phyloP scores from a whole-genome alignment of 495 filamentous ascomycete genomes.

The Penicillium turbatum region DNA sequence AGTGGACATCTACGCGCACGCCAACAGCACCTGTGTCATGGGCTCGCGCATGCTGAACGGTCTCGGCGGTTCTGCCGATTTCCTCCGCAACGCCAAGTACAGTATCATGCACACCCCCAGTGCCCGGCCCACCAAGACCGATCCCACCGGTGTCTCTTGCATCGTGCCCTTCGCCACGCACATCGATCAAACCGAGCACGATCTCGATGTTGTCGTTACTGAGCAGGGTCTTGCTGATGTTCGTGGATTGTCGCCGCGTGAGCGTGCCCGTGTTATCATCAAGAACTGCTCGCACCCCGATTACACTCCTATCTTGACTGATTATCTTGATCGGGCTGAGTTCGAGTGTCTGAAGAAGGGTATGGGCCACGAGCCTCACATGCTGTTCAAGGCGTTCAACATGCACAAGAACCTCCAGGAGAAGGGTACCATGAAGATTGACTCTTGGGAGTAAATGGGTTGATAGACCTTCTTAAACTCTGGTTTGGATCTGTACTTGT shows the following conservation, averaged over 20 bases:
- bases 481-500: neutral
- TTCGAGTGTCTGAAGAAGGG: slow-evolving; percentile 83
- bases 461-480: neutral
- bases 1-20: slow-evolving; percentile 92
- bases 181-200: slow-evolving; percentile 90
- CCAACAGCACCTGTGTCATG: slow-evolving; percentile 89
- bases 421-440: slow-evolving; percentile 81
- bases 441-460: slow-evolving; percentile 47
- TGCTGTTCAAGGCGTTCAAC: slow-evolving; percentile 79
- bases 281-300: slow-evolving; percentile 84
- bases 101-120: slow-evolving; percentile 91
- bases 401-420: slow-evolving; percentile 80
- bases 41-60: slow-evolving; percentile 90
- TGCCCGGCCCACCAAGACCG: slow-evolving; percentile 73
- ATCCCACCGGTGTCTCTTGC: slow-evolving; percentile 77
- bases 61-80: slow-evolving; percentile 83
- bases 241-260: slow-evolving; percentile 71
- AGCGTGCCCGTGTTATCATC: slow-evolving; percentile 82
- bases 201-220: slow-evolving; percentile 82
- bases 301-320: slow-evolving; percentile 74
- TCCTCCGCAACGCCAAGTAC: slow-evolving; percentile 80
- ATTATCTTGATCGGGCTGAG: slow-evolving; percentile 85
- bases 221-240: slow-evolving; percentile 87
- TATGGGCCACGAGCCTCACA: slow-evolving; percentile 85
- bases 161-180: slow-evolving; percentile 93